Percentiles rank a stretch among this genome's conserved stretches.
Evolutionary conservation across 73 alveolate species (phyloP).

Genomic region (Blepharisma japonicum): DNA sequence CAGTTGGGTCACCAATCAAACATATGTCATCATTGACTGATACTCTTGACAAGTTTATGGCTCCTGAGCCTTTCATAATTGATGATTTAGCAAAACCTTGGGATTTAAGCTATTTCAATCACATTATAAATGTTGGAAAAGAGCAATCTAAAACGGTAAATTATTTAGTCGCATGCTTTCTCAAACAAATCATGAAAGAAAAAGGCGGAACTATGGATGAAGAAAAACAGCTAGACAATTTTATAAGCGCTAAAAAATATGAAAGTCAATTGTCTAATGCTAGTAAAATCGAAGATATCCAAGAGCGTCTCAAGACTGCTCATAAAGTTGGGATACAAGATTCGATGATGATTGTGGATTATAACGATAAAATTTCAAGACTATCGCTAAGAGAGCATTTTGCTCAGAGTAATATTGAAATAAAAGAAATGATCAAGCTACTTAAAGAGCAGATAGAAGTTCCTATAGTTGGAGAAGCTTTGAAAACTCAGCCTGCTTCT

Average conservation of each 20-base stretch:
- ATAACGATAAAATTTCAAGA: not conserved
- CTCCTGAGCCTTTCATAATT: not conserved
- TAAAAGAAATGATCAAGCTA: not conserved
- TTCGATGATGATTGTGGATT: not conserved
- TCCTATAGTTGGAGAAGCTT: not conserved
- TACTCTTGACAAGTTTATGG: not conserved
- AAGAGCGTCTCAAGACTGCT: no score
- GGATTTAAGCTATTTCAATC: constrained; percentile 21
- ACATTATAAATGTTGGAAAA: not conserved
- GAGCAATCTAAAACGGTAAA: not conserved
- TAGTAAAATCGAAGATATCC: no score
- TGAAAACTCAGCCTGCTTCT: not conserved
- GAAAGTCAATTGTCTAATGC: no score
- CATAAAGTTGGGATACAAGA: no score
- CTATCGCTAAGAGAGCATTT: not conserved
- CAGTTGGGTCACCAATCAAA: not conserved
- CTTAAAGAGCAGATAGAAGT: not conserved
- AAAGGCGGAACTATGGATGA: not conserved
- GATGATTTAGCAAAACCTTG: constrained; percentile 5
- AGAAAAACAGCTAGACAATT: not conserved
- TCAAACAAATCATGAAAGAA: not conserved
- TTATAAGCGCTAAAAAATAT: not conserved
- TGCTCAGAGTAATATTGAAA: not conserved
- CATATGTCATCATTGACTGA: not conserved
- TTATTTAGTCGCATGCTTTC: not conserved